Conservation (phyloP, 805 yeast species). For the Kluyveromyces lactis region DNA sequence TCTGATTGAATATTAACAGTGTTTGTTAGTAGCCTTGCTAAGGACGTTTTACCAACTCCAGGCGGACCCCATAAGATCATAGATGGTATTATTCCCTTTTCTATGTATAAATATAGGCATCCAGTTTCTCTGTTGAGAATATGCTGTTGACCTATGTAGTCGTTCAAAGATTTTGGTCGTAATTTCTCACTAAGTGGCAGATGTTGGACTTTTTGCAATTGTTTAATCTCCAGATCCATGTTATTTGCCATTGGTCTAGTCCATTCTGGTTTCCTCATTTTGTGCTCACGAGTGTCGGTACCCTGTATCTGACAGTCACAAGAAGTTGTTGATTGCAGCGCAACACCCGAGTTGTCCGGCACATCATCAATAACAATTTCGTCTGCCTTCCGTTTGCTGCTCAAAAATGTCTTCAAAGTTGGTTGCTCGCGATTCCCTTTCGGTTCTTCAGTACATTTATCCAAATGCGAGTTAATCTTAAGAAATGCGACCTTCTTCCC, state of each 20-base stretch:
- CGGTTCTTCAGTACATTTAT: constrained; percentile 15
- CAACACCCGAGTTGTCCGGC: too few species aligned
- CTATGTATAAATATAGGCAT: constrained; percentile 54
- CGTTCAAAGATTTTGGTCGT: constrained; percentile 65
- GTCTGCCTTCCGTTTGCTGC: constrained; percentile 6
- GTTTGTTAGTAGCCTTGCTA: constrained; percentile 47
- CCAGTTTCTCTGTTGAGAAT: constrained; percentile 56
- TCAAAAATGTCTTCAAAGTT: constrained; percentile 14
- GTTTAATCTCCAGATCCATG: constrained; percentile 11
- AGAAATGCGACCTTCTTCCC: constrained; percentile 18
- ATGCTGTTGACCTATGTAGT: constrained; percentile 82
- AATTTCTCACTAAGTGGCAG: constrained; percentile 65
- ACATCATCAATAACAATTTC: constrained; percentile 1
- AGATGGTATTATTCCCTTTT: constrained; percentile 63
- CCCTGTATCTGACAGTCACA: too few species aligned
- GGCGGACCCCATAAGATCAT: constrained; percentile 93
- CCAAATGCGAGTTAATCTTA: constrained; percentile 25
- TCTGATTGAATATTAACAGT: constrained; percentile 13
- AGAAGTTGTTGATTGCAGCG: too few species aligned
- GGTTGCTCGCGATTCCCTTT: constrained; percentile 9
- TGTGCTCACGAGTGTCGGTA: background rate
- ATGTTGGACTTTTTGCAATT: constrained; percentile 23
- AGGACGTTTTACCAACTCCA: constrained; percentile 84
- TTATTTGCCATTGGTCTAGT: background rate
- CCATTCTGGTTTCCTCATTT: background rate